Conservation (phyloP, 2,329 filamentous ascomycete genomes). For the Aspergillus tanneri region DNA sequence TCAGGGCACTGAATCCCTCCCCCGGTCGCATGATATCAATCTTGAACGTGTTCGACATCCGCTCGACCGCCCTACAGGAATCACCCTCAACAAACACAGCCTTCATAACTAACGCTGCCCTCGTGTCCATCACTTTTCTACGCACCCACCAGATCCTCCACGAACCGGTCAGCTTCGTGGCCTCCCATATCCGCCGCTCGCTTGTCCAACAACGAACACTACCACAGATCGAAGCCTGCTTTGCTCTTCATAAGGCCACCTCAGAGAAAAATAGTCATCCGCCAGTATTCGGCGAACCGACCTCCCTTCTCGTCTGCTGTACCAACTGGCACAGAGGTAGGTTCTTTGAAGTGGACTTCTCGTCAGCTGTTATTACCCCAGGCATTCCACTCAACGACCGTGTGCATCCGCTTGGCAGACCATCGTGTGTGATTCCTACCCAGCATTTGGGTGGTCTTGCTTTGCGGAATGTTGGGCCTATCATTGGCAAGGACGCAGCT, state of each 20-base stretch:
- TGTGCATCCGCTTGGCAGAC: constrained; percentile 6
- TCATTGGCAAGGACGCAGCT: constrained; percentile 32
- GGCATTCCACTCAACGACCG: neutral
- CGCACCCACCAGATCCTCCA: constrained; percentile 7
- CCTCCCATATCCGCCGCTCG: constrained; percentile 12
- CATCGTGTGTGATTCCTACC: constrained; percentile 1
- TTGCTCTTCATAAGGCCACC: neutral
- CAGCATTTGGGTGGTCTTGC: neutral
- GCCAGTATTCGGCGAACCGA: constrained; percentile 33
- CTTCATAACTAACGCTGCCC: constrained; percentile 23
- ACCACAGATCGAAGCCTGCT: constrained; percentile 12
- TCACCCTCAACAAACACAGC: constrained; percentile 24
- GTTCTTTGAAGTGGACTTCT: constrained; percentile 43
- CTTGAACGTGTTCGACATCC: constrained; percentile 43
- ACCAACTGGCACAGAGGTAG: constrained; percentile 44
- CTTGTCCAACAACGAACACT: constrained; percentile 13
- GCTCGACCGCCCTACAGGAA: constrained; percentile 29
- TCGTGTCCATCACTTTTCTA: neutral
- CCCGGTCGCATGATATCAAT: constrained; percentile 32
- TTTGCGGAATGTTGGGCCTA: constrained; percentile 20
- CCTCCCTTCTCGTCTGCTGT: constrained; percentile 35
- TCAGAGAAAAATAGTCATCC: constrained; percentile 21
- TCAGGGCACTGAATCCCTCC: constrained; percentile 20
- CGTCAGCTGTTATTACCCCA: constrained; percentile 20
- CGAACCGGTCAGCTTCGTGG: constrained; percentile 12